Conservation (phyloP, 2,329 filamentous ascomycete species). For the Bipolaris victoriae region DNA sequence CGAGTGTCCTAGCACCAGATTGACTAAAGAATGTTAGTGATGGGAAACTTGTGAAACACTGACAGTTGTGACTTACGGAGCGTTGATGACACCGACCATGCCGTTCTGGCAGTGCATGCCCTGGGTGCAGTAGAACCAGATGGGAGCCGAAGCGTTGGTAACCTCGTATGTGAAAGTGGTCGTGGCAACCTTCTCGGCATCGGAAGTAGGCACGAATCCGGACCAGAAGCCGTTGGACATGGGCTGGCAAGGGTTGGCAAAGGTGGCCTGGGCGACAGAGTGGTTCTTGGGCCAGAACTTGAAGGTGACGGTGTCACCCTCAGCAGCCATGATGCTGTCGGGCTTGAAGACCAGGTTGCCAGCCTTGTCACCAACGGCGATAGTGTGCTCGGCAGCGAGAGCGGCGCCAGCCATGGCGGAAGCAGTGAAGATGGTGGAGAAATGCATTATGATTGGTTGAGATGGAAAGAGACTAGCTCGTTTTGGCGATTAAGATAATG, state of each 20-base stretch:
- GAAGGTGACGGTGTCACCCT: slow-evolving; percentile 49
- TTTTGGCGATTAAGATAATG: slow-evolving; percentile 26
- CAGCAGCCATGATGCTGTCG: slow-evolving; percentile 40
- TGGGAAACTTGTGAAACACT: not conserved
- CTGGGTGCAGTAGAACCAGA: slow-evolving; percentile 52
- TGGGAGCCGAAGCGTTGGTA: slow-evolving; percentile 44
- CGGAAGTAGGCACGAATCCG: slow-evolving; percentile 43
- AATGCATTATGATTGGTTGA: slow-evolving; percentile 48
- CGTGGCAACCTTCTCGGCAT: slow-evolving; percentile 30
- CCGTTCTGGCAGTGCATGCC: slow-evolving; percentile 47
- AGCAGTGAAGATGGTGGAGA: slow-evolving; percentile 45
- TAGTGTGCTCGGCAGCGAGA: slow-evolving; percentile 41
- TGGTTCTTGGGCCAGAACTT: slow-evolving; percentile 50
- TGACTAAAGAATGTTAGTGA: slow-evolving; percentile 25
- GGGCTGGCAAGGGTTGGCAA: slow-evolving; percentile 45
- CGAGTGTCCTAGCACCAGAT: slow-evolving; percentile 31
- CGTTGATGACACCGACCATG: slow-evolving; percentile 52
- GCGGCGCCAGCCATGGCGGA: slow-evolving; percentile 40
- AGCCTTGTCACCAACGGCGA: slow-evolving; percentile 40
- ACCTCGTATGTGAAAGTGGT: slow-evolving; percentile 44
- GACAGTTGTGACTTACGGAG: slow-evolving; percentile 35
- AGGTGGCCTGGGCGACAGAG: slow-evolving; percentile 47
- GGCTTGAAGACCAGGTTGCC: slow-evolving; percentile 44
- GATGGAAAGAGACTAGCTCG: slow-evolving; percentile 43
- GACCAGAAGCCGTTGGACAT: slow-evolving; percentile 46